A percentile compares a stretch with the other conserved stretches of the same genome.
These are phyloP conservation scores for Leonotis leonurus DNA, from an alignment of 257 asterid genomes.

Conservation along the genomic window DNA sequence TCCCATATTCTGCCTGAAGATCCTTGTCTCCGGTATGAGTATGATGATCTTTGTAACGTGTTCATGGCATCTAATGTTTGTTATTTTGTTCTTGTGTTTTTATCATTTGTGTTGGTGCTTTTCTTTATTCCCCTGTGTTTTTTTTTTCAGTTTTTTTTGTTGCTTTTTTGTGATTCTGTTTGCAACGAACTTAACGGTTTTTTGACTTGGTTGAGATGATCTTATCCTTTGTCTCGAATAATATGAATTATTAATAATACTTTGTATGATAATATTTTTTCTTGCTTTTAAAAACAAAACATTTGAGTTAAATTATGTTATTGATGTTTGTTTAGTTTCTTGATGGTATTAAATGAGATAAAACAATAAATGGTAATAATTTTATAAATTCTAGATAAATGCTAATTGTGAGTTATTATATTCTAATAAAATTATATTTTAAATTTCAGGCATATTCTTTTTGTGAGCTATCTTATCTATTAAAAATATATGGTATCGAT, in stretches of 20 bases:
- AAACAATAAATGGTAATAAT: no score
- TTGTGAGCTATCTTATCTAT: no score
- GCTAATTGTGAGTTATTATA: no score
- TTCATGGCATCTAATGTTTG: constrained; percentile 29
- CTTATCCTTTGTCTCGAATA: not conserved
- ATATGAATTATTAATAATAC: not conserved
- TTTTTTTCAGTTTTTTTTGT: not conserved
- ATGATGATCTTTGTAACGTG: constrained; percentile 58
- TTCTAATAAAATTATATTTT: no score
- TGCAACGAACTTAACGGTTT: constrained; percentile 24
- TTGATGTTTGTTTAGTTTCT: no score
- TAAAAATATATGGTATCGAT: no score
- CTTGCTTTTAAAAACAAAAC: no score
- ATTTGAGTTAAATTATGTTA: no score
- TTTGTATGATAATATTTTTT: not conserved
- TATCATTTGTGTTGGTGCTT: not conserved
- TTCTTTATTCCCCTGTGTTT: not conserved
- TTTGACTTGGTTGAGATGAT: not conserved
- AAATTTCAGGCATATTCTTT: no score
- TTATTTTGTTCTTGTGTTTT: not conserved
- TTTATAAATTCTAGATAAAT: no score
- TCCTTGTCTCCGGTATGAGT: constrained; percentile 69
- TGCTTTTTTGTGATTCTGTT: not conserved
- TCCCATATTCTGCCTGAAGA: constrained; percentile 73
- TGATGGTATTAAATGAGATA: no score